These are phyloP conservation scores for Penicillium sp. DNA, from an alignment of 2,329 filamentous ascomycete genomes.

Conservation along the genomic window DNA sequence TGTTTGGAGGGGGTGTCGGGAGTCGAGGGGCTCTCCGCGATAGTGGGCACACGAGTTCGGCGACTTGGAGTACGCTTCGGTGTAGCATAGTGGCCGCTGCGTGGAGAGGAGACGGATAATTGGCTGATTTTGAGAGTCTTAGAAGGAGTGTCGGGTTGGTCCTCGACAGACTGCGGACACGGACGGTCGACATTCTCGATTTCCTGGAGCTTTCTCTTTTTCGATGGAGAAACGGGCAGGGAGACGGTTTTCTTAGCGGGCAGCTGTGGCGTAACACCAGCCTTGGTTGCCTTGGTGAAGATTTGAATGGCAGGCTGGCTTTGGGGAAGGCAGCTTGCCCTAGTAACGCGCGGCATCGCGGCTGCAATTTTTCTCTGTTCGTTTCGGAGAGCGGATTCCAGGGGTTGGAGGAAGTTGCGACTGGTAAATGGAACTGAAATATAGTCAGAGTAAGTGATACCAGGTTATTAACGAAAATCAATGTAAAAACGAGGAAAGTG, in stretches of 20 bases:
- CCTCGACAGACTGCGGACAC: constrained; percentile 11
- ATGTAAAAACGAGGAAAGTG: constrained; percentile 7
- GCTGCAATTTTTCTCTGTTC: constrained; percentile 18
- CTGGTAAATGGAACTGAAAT: constrained; percentile 7
- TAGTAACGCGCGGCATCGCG: constrained; percentile 34
- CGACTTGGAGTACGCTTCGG: constrained; percentile 28
- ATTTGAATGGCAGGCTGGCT: constrained; percentile 43
- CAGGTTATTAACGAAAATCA: neutral
- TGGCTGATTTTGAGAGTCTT: constrained; percentile 35
- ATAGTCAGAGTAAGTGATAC: constrained; percentile 26
- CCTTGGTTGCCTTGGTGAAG: constrained; percentile 48
- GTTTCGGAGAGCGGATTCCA: neutral
- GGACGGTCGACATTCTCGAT: constrained; percentile 33
- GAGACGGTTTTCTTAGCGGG: constrained; percentile 33
- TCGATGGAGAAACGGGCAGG: constrained; percentile 37
- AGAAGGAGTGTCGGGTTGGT: constrained; percentile 30
- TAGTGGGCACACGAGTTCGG: constrained; percentile 52
- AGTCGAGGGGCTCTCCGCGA: constrained; percentile 14
- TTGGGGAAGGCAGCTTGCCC: constrained; percentile 31
- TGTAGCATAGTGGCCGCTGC: constrained; percentile 29
- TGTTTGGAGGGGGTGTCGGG: constrained; percentile 31
- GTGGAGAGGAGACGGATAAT: constrained; percentile 34
- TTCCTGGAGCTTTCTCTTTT: constrained; percentile 42
- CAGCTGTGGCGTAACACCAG: constrained; percentile 31
- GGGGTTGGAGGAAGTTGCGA: constrained; percentile 10